Base-by-base conservation (phyloP, 805 yeast species). In the Kuraishia cidri region DNA sequence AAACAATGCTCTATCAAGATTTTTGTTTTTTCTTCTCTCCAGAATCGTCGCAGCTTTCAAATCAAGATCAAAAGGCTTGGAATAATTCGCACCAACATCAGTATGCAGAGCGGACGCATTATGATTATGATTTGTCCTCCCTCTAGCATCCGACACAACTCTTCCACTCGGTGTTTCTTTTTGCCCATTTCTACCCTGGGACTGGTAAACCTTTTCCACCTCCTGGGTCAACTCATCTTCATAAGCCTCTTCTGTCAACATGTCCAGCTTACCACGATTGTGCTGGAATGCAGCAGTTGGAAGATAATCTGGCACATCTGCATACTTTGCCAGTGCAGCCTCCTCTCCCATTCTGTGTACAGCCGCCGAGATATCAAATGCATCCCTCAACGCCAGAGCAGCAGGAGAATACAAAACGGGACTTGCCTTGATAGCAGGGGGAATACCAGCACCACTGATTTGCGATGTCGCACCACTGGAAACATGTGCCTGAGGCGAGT, bases 261-360 rank as follows among this genome's bases (percentile, higher is more conserved):
- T 21, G 15, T 29, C 32, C 8, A 29, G 26, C 26, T 29, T 12
- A 5, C 32, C 32, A 18, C 14, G 24, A 17, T 11, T 13, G 12
- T 18, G 7, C 10, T 28, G n/a, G n/a, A n/a, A n/a, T n/a, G n/a
- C n/a, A n/a, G n/a, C n/a, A n/a, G n/a, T n/a, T n/a, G n/a, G n/a
- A n/a, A n/a, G n/a, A n/a, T 30, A 4, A 12, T 22, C 30, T 41
- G 47, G 12, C 37, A 41, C 29, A 24, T 12, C 19, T 12, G 21
- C 35, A 23, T 16, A 11, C 17, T 38, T 39, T 18, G 28, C 19
- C n/a, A 45, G 35, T 4, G 47, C 51, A 7, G 55, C 52, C 43
- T 70, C 79, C 50, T 72, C 79, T 3, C 72, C 73, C 62, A 66
- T 63, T 48, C 79, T 58, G 45, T 69, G 76, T 10, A 72, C 77